Percentiles rank a stretch among this genome's conserved stretches.
Evolutionary conservation across 805 yeast species (phyloP).

Genomic region (Hanseniaspora vineae): DNA sequence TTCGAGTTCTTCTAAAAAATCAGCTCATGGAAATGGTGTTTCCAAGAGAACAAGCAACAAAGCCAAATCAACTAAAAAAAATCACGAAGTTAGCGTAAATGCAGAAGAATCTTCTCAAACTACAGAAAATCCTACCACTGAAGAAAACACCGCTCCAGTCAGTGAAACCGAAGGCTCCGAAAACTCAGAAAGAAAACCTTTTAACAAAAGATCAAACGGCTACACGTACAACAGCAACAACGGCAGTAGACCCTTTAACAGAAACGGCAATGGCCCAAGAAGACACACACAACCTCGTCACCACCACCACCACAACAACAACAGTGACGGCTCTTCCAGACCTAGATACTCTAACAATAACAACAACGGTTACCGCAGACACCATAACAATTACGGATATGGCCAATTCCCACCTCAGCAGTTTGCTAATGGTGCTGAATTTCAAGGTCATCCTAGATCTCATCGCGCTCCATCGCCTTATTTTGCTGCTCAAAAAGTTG

Average conservation of each 20-base stretch:
- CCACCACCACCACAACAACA: too few species aligned
- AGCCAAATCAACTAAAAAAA: too few species aligned
- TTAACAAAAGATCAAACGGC: background rate
- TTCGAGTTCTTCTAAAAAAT: too few species aligned
- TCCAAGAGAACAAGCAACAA: too few species aligned
- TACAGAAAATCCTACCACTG: slow-evolving; percentile 3
- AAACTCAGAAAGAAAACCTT: background rate
- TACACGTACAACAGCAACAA: slow-evolving; percentile 1
- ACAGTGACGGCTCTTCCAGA: too few species aligned
- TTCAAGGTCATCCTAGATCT: too few species aligned
- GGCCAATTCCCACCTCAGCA: background rate
- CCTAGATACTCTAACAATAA: slow-evolving; percentile 2
- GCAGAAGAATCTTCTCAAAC: too few species aligned
- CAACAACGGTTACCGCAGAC: slow-evolving; percentile 7
- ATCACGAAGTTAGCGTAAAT: too few species aligned
- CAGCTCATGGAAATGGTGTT: too few species aligned
- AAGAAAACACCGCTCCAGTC: slow-evolving; percentile 7
- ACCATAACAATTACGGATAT: slow-evolving; percentile 11
- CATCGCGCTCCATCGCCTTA: slow-evolving; percentile 4
- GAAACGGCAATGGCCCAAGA: background rate
- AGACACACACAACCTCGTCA: too few species aligned
- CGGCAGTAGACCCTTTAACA: slow-evolving; percentile 2
- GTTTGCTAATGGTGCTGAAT: too few species aligned
- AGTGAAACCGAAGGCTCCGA: slow-evolving; percentile 2
- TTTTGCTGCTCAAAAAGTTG: slow-evolving; percentile 21